Conservation (phyloP, 352 stramenopile species). For the Phytophthora cactorum region DNA sequence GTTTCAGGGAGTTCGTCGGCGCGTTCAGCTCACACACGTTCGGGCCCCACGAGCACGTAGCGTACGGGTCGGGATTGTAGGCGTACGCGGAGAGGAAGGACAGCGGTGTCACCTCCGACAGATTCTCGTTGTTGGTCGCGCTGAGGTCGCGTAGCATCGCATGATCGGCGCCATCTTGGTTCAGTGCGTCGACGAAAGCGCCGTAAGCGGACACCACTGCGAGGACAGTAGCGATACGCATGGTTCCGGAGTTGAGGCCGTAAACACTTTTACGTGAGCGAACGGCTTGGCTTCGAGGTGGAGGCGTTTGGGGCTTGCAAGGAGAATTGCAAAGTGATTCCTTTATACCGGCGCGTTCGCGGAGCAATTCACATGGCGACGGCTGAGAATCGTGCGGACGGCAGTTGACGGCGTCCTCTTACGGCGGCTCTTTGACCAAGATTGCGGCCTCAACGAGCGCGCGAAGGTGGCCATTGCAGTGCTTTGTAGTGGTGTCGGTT, state of each 20-base stretch:
- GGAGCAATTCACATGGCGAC: background rate
- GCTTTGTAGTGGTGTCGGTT: background rate
- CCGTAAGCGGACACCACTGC: conserved; percentile 14
- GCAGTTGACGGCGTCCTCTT: background rate
- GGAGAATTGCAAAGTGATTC: conserved; percentile 11
- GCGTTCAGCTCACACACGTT: conserved; percentile 1
- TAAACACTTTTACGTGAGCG: background rate
- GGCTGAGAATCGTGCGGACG: background rate
- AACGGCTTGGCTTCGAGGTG: background rate
- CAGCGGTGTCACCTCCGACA: background rate
- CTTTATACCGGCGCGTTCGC: background rate
- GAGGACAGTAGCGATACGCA: conserved; percentile 26
- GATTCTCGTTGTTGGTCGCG: background rate
- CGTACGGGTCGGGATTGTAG: background rate
- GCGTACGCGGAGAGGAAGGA: background rate
- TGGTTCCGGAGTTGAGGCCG: background rate
- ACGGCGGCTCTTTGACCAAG: background rate
- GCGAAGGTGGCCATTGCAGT: background rate
- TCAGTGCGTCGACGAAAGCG: conserved; percentile 12
- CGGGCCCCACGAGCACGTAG: conserved; percentile 1
- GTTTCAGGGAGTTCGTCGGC: conserved; percentile 4
- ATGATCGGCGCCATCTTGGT: conserved; percentile 5
- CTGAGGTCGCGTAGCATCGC: conserved; percentile 8
- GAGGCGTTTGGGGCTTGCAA: conserved; percentile 15
- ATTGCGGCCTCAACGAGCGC: background rate